phyloP scores from a whole-genome alignment of 192 early-diverging fungal species.

The Coemansia furcata region DNA sequence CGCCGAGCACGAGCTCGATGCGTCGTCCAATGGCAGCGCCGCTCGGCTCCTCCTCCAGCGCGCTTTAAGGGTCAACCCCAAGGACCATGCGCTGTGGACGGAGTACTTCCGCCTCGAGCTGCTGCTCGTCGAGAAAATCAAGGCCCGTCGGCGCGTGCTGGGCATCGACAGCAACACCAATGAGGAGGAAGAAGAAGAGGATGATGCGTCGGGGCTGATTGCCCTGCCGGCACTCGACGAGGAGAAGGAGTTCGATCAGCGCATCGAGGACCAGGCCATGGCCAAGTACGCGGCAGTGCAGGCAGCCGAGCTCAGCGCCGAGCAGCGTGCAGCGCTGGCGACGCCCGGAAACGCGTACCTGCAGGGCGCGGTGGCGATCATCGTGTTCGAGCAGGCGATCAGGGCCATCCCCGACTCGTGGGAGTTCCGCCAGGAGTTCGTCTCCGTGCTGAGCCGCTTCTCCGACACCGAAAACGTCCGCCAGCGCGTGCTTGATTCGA shows the following conservation, averaged over 20 bases:
- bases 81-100: conserved; percentile 72
- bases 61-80: conserved; percentile 77
- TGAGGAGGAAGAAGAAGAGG: conserved; percentile 37
- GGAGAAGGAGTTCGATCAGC: conserved; percentile 44
- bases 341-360: conserved; percentile 61
- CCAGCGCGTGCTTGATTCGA: conserved; percentile 19
- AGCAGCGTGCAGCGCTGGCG: conserved; percentile 47
- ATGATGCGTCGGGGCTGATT: conserved; percentile 49
- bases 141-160: conserved; percentile 73
- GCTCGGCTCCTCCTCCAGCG: conserved; percentile 83
- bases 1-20: conserved; percentile 83
- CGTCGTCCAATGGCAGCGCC: conserved; percentile 74
- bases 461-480: conserved; percentile 33
- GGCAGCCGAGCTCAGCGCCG: conserved; percentile 24
- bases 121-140: conserved; percentile 82
- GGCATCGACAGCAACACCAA: conserved; percentile 57
- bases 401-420: conserved; percentile 68
- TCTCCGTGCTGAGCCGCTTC: conserved; percentile 60
- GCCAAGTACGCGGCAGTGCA: conserved; percentile 25
- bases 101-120: conserved; percentile 95
- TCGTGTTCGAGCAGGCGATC: conserved; percentile 81
- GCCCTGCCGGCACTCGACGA: conserved; percentile 58
- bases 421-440: conserved; percentile 70
- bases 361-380: conserved; percentile 69
- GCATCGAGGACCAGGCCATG: conserved; percentile 45